Conservation (phyloP, 371 early-diverging fungal genomes). For the Saksenaea vasiformis region DNA sequence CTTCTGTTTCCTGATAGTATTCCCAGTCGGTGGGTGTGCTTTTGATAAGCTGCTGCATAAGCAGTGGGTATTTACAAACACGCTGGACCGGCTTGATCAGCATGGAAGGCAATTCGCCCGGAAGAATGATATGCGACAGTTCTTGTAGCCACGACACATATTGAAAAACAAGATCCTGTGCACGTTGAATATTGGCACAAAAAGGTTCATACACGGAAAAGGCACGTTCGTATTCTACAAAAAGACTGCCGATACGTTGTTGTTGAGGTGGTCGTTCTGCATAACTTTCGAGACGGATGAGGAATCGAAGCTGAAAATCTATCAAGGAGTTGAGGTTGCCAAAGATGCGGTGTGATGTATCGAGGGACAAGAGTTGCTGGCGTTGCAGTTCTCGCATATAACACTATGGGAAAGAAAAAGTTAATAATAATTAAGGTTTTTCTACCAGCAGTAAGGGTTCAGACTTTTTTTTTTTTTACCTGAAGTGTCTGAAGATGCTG, state of each 20-base stretch:
- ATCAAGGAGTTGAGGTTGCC: slow-evolving; percentile 90
- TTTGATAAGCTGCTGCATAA: slow-evolving; percentile 85
- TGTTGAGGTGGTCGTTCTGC: slow-evolving; percentile 66
- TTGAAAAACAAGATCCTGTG: slow-evolving; percentile 57
- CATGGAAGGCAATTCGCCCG: slow-evolving; percentile 83
- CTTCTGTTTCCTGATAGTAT: slow-evolving; percentile 69
- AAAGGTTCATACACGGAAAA: slow-evolving; percentile 93
- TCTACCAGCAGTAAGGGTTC: neutral
- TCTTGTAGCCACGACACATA: slow-evolving; percentile 38
- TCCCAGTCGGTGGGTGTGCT: slow-evolving; percentile 68
- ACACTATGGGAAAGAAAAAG: neutral
- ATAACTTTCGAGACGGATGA: slow-evolving; percentile 86
- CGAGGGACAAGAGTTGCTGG: slow-evolving; percentile 64
- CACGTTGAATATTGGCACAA: slow-evolving; percentile 87
- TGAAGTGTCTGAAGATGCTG: slow-evolving; percentile 3
- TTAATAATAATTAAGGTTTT: neutral
- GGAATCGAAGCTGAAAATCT: slow-evolving; percentile 93
- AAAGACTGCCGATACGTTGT: slow-evolving; percentile 85
- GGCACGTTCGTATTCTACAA: slow-evolving; percentile 78
- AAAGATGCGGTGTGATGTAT: slow-evolving; percentile 79
- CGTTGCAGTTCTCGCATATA: slow-evolving; percentile 43
- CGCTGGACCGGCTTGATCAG: slow-evolving; percentile 97
- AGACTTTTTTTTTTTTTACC: neutral
- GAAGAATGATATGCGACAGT: slow-evolving; percentile 67
- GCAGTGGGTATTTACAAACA: slow-evolving; percentile 92